Conservation (phyloP, 2,329 filamentous ascomycete species). For the Falciphora oryzae region DNA sequence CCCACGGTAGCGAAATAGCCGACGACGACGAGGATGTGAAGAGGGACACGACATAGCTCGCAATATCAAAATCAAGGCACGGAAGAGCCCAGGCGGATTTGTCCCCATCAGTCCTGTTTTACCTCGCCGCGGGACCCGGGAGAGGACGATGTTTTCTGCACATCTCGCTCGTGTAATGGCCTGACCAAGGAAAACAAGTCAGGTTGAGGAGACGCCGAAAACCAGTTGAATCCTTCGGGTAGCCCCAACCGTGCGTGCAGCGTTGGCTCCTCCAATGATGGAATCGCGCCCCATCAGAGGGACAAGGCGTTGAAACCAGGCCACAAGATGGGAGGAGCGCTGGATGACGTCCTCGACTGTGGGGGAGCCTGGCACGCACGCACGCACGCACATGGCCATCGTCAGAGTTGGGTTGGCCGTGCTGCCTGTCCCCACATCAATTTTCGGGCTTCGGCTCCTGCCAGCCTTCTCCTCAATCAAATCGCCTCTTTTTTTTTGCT, state of each 20-base stretch:
- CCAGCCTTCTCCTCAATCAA: too few species aligned
- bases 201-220: neutral
- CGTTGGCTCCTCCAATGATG: neutral
- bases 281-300: neutral
- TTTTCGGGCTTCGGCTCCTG: too few species aligned
- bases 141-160: neutral
- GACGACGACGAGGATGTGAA: neutral
- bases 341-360: constrained; percentile 1
- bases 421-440: too few species aligned
- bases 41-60: too few species aligned
- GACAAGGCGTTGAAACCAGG: neutral
- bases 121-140: too few species aligned
- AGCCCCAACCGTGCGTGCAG: neutral
- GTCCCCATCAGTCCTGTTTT: neutral
- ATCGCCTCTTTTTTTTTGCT: too few species aligned
- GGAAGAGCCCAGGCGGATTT: neutral
- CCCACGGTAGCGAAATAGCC: neutral
- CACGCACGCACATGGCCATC: too few species aligned
- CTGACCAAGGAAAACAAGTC: neutral
- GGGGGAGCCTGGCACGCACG: neutral
- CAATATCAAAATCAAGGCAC: neutral
- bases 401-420: too few species aligned
- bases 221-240: neutral
- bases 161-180: neutral
- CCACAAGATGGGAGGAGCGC: neutral